Percentiles rank a stretch among this genome's conserved stretches.
Conservation (phyloP, 2,329 filamentous ascomycete genomes). For the Alternaria triticimaculans region DNA sequence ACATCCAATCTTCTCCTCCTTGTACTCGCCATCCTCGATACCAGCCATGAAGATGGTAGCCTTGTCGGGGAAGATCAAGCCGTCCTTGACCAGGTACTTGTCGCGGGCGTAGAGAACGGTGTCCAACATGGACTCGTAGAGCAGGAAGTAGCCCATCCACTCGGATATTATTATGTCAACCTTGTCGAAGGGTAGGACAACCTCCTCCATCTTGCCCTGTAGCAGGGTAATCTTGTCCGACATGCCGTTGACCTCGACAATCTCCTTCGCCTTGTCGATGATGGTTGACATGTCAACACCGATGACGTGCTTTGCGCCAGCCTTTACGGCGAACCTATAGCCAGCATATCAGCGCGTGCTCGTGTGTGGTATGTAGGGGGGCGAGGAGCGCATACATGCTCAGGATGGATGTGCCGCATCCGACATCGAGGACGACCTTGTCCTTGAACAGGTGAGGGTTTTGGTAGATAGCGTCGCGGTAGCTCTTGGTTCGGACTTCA, state of each 20-base stretch:
- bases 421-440: constrained; percentile 94
- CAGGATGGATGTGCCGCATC: constrained; percentile 95
- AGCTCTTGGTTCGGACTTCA: constrained; percentile 93
- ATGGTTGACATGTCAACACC: constrained; percentile 99
- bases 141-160: constrained; percentile 99
- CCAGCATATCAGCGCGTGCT: constrained; percentile 27
- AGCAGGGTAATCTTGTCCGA: constrained; percentile 95
- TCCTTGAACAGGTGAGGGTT: constrained; percentile 94
- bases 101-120: constrained; percentile 97
- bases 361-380: constrained; percentile 13
- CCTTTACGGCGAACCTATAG: constrained; percentile 90
- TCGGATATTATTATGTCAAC: constrained; percentile 99
- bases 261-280: constrained; percentile 97
- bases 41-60: constrained; percentile 95
- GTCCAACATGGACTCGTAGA: constrained; percentile 99
- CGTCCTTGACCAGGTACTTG: constrained; percentile 83
- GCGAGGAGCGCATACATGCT: constrained; percentile 78
- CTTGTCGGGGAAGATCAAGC: constrained; percentile 98
- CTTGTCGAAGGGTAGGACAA: constrained; percentile 88
- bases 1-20: constrained; percentile 99
- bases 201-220: constrained; percentile 99
- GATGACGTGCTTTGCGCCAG: constrained; percentile 97
- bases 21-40: constrained; percentile 99
- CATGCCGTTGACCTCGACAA: constrained; percentile 90
- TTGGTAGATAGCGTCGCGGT: constrained; percentile 97